A percentile compares a stretch with the other conserved stretches of the same genome.
phyloP scores from a whole-genome alignment of 2,329 filamentous ascomycete species.

The Penicillium crustosum region DNA sequence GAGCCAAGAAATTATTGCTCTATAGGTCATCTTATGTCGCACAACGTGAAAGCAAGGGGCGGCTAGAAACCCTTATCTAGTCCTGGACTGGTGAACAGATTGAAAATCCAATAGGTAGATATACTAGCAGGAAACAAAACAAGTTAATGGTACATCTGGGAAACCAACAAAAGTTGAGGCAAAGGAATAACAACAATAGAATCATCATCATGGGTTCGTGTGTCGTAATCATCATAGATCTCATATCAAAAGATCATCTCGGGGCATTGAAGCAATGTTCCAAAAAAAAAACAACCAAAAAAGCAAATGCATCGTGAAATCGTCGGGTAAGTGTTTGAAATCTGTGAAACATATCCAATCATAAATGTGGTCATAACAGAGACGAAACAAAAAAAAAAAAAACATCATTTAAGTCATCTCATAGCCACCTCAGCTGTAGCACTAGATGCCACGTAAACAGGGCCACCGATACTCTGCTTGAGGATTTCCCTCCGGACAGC shows the following conservation, averaged over 20 bases:
- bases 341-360: slow-evolving; percentile 16
- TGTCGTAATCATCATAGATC: slow-evolving; percentile 22
- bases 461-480: slow-evolving; percentile 54
- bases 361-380: slow-evolving; percentile 6
- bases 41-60: slow-evolving; percentile 4
- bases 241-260: slow-evolving; percentile 16
- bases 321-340: slow-evolving; percentile 7
- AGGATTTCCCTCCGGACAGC: slow-evolving; percentile 56
- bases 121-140: not conserved
- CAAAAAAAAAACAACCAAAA: slow-evolving; percentile 8
- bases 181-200: slow-evolving; percentile 3
- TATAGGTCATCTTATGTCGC: not conserved
- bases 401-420: slow-evolving; percentile 11
- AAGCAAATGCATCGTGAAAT: slow-evolving; percentile 18
- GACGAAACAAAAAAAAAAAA: not conserved
- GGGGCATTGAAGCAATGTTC: slow-evolving; percentile 6
- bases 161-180: not conserved
- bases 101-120: not conserved
- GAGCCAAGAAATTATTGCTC: not conserved
- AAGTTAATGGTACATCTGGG: slow-evolving; percentile 1
- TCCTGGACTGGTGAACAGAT: not conserved
- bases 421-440: slow-evolving; percentile 20
- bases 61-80: not conserved
- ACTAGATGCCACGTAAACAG: slow-evolving; percentile 40
- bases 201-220: slow-evolving; percentile 17